A percentile compares a stretch with the other conserved stretches of the same genome.
phyloP scores from a whole-genome alignment of 1,284 basidiomycete species.

The Leccinum idahoense region DNA sequence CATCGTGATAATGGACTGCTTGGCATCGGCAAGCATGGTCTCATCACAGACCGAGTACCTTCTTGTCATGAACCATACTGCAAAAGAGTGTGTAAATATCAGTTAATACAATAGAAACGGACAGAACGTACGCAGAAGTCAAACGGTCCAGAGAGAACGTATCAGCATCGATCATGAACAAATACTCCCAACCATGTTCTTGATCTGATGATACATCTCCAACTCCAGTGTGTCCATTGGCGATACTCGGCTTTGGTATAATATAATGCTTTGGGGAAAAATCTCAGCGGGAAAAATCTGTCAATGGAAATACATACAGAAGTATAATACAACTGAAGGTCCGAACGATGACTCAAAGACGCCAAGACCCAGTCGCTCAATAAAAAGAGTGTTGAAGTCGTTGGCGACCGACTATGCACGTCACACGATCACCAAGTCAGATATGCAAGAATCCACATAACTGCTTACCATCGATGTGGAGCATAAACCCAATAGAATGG shows the following conservation, averaged over 20 bases:
- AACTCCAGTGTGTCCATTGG: too few relatives aligned
- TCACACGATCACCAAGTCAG: not conserved
- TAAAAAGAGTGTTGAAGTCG: slow-evolving; percentile 52
- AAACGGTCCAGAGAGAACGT: too few relatives aligned
- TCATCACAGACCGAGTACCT: too few relatives aligned
- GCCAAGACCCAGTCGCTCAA: slow-evolving; percentile 57
- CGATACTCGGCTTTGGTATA: slow-evolving; percentile 66
- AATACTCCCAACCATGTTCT: too few relatives aligned
- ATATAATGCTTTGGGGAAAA: slow-evolving; percentile 50
- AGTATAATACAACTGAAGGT: slow-evolving; percentile 53
- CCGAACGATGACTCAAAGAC: slow-evolving; percentile 64
- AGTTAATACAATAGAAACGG: too few relatives aligned
- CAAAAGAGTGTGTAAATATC: too few relatives aligned
- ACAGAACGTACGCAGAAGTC: too few relatives aligned
- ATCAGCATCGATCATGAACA: too few relatives aligned
- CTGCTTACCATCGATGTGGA: slow-evolving; percentile 62
- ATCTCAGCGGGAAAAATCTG: slow-evolving; percentile 1
- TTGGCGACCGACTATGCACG: slow-evolving; percentile 48
- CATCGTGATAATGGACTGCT: too few relatives aligned
- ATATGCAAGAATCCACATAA: not conserved
- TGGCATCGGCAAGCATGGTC: too few relatives aligned
- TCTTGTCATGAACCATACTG: too few relatives aligned
- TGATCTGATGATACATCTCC: too few relatives aligned
- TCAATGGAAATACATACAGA: slow-evolving; percentile 43
- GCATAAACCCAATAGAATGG: slow-evolving; percentile 65